phyloP scores from a whole-genome alignment of 805 yeast species.

The Saccharomycopsis sp. region DNA sequence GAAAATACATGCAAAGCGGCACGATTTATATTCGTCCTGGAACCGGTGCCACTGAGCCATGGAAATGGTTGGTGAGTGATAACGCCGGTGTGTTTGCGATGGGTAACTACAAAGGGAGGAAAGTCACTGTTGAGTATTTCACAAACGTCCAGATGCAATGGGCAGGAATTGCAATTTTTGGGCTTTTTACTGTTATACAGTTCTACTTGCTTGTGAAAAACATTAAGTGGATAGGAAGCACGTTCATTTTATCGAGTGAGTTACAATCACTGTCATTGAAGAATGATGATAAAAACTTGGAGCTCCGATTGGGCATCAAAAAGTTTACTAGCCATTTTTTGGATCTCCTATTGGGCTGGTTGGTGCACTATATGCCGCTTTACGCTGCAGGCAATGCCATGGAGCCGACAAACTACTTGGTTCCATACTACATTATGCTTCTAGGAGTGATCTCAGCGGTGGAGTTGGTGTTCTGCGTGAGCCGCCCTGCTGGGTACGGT shows the following conservation, averaged over 20 bases:
- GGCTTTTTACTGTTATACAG: not conserved
- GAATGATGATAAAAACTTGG: slow-evolving; percentile 13
- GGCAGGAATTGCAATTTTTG: slow-evolving; percentile 5
- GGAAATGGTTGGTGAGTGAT: slow-evolving; percentile 3
- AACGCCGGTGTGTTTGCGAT: not conserved
- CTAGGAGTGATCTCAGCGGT: no score
- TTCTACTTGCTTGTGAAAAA: slow-evolving; percentile 21
- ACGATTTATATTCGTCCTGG: slow-evolving; percentile 25
- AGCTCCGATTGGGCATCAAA: not conserved
- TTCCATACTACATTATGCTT: slow-evolving; percentile 16
- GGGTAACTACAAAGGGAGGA: not conserved
- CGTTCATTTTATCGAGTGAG: slow-evolving; percentile 21
- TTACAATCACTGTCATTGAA: slow-evolving; percentile 10
- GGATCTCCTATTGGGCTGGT: slow-evolving; percentile 41
- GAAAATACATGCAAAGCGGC: slow-evolving; percentile 20
- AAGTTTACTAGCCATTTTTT: slow-evolving; percentile 23
- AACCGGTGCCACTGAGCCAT: slow-evolving; percentile 23
- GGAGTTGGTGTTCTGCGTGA: no score
- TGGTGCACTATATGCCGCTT: slow-evolving; percentile 49
- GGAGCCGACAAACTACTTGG: slow-evolving; percentile 17
- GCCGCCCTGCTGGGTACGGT: no score
- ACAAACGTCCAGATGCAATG: not conserved
- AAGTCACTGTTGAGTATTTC: not conserved
- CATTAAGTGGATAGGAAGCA: slow-evolving; percentile 30
- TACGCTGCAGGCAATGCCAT: no score